phyloP scores from a whole-genome alignment of 352 stramenopile genomes.

The Globisporangium paroecandrum region DNA sequence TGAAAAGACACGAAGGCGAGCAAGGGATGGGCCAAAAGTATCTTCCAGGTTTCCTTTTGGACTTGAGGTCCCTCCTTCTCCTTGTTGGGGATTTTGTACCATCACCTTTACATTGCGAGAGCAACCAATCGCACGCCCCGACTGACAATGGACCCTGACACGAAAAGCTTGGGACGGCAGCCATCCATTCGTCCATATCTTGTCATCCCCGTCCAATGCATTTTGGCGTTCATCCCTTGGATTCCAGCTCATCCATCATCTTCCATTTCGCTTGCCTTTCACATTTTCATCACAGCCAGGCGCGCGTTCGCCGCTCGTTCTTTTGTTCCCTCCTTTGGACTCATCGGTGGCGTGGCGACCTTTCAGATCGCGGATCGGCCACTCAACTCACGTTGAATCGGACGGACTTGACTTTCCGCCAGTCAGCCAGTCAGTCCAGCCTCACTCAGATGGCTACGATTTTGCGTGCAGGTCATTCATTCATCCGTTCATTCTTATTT shows the following conservation, averaged over 20 bases:
- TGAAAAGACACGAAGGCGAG: background rate
- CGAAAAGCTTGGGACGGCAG: too few species aligned
- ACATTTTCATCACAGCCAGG: background rate
- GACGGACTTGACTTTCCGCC: background rate
- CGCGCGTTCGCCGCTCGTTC: background rate
- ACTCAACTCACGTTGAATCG: background rate
- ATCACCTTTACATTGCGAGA: background rate
- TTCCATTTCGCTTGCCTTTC: background rate
- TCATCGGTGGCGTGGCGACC: conserved; percentile 1
- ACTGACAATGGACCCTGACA: background rate
- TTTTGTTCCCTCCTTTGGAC: conserved; percentile 2
- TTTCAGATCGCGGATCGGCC: background rate
- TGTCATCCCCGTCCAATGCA: background rate
- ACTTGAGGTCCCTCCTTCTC: conserved; percentile 8
- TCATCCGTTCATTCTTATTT: too few species aligned
- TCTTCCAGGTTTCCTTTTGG: background rate
- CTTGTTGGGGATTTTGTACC: background rate
- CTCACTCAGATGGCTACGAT: background rate
- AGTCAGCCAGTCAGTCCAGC: background rate
- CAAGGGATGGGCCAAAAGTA: background rate
- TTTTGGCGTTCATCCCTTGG: background rate
- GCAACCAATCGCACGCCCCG: background rate
- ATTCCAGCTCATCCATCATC: background rate
- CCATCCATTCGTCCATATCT: background rate
- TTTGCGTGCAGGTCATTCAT: background rate